Conservation (phyloP, 352 stramenopile species). For the Thraustochytrium sp. region DNA sequence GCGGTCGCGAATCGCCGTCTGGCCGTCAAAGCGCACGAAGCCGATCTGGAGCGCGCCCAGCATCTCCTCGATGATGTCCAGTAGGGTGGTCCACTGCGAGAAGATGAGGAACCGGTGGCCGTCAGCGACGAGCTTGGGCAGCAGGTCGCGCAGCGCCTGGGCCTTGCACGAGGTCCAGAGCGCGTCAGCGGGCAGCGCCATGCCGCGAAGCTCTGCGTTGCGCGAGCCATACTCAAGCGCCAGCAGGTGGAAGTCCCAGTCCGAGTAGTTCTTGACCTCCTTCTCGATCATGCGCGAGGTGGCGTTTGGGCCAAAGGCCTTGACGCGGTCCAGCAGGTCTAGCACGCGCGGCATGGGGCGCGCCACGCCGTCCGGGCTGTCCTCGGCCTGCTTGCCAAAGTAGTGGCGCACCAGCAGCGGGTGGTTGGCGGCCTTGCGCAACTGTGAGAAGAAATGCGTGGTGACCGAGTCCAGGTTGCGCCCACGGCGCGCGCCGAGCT, state of each 20-base stretch:
- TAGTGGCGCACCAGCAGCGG: conserved; percentile 77
- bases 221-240: neutral
- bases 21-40: conserved; percentile 85
- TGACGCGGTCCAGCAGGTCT: conserved; percentile 62
- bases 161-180: conserved; percentile 72
- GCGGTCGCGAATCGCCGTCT: conserved; percentile 79
- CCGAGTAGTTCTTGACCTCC: conserved; percentile 73
- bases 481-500: conserved; percentile 32
- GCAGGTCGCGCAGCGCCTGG: conserved; percentile 92
- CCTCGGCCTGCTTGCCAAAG: conserved; percentile 43
- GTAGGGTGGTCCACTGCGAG: conserved; percentile 91
- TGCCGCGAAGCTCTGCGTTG: neutral
- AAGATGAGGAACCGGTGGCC: conserved; percentile 99
- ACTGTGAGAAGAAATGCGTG: conserved; percentile 79
- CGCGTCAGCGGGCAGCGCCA: neutral
- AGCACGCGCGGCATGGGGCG: conserved; percentile 60
- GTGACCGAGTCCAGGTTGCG: neutral
- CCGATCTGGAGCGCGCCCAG: conserved; percentile 52
- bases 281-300: conserved; percentile 66
- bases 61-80: conserved; percentile 85
- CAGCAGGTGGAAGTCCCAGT: conserved; percentile 62
- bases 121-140: conserved; percentile 87
- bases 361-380: conserved; percentile 8
- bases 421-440: conserved; percentile 95
- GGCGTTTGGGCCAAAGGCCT: conserved; percentile 71